Base-by-base conservation (phyloP, 352 stramenopile genomes). In the Phytophthora pini region DNA sequence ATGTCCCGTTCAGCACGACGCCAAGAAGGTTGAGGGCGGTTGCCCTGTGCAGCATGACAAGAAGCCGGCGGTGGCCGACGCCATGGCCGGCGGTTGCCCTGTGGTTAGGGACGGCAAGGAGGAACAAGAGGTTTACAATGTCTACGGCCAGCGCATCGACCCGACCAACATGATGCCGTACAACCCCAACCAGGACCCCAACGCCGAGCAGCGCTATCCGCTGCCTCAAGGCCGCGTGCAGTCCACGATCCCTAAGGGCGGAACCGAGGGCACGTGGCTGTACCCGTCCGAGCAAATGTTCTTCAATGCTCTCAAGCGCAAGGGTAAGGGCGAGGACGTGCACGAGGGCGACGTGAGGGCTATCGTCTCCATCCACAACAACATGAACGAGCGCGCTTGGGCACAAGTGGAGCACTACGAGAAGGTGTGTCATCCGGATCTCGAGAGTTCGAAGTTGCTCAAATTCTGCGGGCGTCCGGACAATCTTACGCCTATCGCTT, bases 331-430 rank as follows among this genome's bases (percentile, higher is more conserved):
- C 61, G 95, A 97, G n/a, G 94, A 98, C 58, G 97, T 98, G 43
- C 90, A 98, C 61, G 94, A 98, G 54, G 88, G 83, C 31, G 89
- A 98, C 58, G 92, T 99, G 49, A 80, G 76, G n/a, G 88, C 79
- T 36, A 98, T 99, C 13, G 96, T 99, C 27, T 96, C 96, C 17
- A 98, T 99, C 65, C 98, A 99, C 87, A 99, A 99, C 87, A 98
- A 98, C 78, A 99, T 99, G 98, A 99, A 99, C 83, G 98, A 99
- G 79, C 91, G 90, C 38, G 98, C 97, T 5, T 99, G 98, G 98
- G 76, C 79, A 5, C 87, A 98, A 68, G 90, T 99, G 13, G 84
- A 99, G 66, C 88, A 99, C 72, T 99, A 98, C 95, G 98, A 99
- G 65, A 87, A 93, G 53, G 76, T 88, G 10, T 97, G 84, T 48